These are phyloP conservation scores for Lenwebbia sp. DNA, from an alignment of 345 rosid genomes.

Conservation along the genomic window DNA sequence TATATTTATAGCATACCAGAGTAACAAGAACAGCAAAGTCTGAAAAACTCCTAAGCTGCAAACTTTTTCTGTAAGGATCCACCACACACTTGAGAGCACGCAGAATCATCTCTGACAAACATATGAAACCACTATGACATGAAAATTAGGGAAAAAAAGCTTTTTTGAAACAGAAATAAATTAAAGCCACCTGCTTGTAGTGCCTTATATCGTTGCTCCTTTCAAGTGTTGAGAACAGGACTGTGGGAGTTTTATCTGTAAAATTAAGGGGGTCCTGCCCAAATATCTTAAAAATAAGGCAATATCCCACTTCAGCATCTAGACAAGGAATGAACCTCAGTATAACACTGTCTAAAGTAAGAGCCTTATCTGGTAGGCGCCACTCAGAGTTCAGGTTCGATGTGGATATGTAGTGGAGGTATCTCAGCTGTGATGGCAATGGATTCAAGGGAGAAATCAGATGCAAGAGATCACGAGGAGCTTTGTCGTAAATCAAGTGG, in stretches of 20 bases:
- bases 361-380: slow-evolving; percentile 84
- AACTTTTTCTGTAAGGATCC: background rate
- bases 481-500: slow-evolving; percentile 77
- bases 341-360: slow-evolving; percentile 73
- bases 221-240: slow-evolving; percentile 49
- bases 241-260: slow-evolving; percentile 38
- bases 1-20: too few species aligned
- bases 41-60: background rate
- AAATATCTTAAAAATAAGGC: slow-evolving; percentile 66
- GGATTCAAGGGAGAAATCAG: slow-evolving; percentile 68
- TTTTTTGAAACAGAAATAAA: background rate
- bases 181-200: slow-evolving; percentile 60
- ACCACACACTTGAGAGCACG: background rate
- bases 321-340: slow-evolving; percentile 58
- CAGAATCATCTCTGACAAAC: background rate
- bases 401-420: slow-evolving; percentile 74
- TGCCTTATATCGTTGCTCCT: slow-evolving; percentile 39
- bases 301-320: slow-evolving; percentile 62
- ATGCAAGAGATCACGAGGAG: slow-evolving; percentile 75
- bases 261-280: slow-evolving; percentile 69
- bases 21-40: background rate
- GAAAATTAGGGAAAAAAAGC: background rate
- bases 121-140: background rate
- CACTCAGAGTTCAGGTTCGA: slow-evolving; percentile 68
- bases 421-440: slow-evolving; percentile 74